A percentile compares a stretch with the other conserved stretches of the same genome.
These are phyloP conservation scores for Eruca vesicaria DNA, from an alignment of 441 rosid genomes.

Conservation along the genomic window DNA sequence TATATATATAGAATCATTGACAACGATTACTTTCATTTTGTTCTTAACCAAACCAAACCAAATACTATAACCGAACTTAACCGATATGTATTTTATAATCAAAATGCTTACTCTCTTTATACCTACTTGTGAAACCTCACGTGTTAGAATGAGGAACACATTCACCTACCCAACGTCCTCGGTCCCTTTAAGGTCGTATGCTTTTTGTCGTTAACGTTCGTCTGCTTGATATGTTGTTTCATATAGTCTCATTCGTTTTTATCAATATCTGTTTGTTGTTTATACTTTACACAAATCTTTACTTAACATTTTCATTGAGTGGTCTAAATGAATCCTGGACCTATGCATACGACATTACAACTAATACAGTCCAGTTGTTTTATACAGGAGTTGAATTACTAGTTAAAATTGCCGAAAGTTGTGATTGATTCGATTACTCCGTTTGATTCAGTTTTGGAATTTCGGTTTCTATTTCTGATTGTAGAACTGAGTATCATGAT, in stretches of 20 bases:
- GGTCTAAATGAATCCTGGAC: not conserved
- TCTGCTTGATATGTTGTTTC: not conserved
- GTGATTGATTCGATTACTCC: not conserved
- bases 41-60: not conserved
- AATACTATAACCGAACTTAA: not conserved
- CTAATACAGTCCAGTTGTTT: not conserved
- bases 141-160: conserved; percentile 8
- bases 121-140: conserved; percentile 20
- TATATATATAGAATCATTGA: conserved; percentile 2
- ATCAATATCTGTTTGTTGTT: not conserved
- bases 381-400: not conserved
- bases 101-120: not conserved
- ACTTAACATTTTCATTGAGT: not conserved
- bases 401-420: not conserved
- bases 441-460: not conserved
- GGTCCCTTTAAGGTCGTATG: not conserved
- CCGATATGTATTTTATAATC: not conserved
- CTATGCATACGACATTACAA: not conserved
- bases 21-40: not conserved
- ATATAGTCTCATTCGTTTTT: not conserved
- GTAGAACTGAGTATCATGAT: too few species aligned
- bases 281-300: not conserved
- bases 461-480: not conserved
- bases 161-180: conserved; percentile 26
- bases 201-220: not conserved